A percentile compares a stretch with the other conserved stretches of the same genome.
phyloP scores from a whole-genome alignment of 257 asterid genomes.

The Lycium ferocissimum region DNA sequence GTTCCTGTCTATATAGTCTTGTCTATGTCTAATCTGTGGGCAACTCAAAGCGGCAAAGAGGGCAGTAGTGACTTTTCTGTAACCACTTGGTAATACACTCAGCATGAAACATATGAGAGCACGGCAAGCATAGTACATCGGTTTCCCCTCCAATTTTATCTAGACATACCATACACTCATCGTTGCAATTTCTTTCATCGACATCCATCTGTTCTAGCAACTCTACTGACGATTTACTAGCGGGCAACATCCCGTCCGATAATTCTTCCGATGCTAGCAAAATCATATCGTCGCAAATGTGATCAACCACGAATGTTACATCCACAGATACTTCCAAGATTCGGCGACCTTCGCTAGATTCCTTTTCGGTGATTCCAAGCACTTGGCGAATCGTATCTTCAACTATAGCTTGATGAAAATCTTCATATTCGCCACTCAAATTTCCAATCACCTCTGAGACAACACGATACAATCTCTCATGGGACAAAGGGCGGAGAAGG shows the following conservation, averaged over 20 bases:
- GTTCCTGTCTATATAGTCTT: background rate
- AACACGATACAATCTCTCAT: background rate
- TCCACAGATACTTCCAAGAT: background rate
- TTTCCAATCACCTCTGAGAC: background rate
- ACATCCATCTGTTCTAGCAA: background rate
- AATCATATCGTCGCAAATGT: background rate
- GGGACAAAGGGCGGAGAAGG: background rate
- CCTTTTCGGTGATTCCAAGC: background rate
- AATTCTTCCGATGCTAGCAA: background rate
- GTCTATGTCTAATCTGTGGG: background rate
- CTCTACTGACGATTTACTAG: background rate
- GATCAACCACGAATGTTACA: background rate
- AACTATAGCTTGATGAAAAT: background rate
- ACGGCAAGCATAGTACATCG: background rate
- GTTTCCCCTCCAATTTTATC: background rate
- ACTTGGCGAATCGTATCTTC: background rate
- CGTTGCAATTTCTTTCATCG: background rate
- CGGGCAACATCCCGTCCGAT: background rate
- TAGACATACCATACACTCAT: slow-evolving; percentile 11
- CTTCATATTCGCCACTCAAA: background rate
- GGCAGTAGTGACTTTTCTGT: slow-evolving; percentile 30
- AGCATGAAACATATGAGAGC: slow-evolving; percentile 32
- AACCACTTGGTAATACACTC: slow-evolving; percentile 33
- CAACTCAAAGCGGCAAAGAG: slow-evolving; percentile 30
- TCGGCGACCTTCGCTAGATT: background rate